Evolutionary conservation across 768 basidiomycete species (phyloP), one percentile per base, ranked within the genome.

Genomic region (Hebeloma cylindrosporum): DNA sequence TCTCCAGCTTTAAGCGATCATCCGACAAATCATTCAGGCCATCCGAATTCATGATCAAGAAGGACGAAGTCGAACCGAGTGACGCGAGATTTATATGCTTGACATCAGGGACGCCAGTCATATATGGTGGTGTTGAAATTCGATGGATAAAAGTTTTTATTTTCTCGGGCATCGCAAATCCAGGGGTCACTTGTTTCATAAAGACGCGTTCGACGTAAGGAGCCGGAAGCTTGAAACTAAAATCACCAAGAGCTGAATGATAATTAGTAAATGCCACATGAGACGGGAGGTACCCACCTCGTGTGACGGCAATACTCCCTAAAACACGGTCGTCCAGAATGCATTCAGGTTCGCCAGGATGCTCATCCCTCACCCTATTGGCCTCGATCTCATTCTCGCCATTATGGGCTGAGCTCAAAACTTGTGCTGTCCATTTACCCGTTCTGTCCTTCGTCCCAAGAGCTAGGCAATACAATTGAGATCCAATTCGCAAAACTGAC

Each of bases 221-320:
- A 1, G 61, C 41, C 6, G 79, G 78, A 2, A 80, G 63, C 53
- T 80, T 80, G 67, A 78, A 82, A 3, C 66, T 53, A 41, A 71
- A 72, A 56, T 82, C 79, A 6, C 80, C 80, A 36, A 80, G 54
- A 10, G 79, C 79, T 82, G 43, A 28, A 40, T 27, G 33, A 37
- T 27, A 45, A 17, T 23, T 8, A 45, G 31, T 23, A 38, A 28
- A 31, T 13, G 10, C 33, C 18, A 21, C 16, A 23, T 29, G 25
- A 21, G 25, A 2, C 17, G 28, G 1, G 9, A 11, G 14, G 2
- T 6, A 59, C 68, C 36, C 50, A 72, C 79, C 76, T 62, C 79
- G 64, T 32, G 79, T 82, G 11, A 80, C 77, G 13, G 78, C 79
- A 35, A 80, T 73, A 1, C 73, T 71, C 17, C 79, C 78, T 5